phyloP scores from a whole-genome alignment of 768 basidiomycete species.

The Suillus hirtellus region DNA sequence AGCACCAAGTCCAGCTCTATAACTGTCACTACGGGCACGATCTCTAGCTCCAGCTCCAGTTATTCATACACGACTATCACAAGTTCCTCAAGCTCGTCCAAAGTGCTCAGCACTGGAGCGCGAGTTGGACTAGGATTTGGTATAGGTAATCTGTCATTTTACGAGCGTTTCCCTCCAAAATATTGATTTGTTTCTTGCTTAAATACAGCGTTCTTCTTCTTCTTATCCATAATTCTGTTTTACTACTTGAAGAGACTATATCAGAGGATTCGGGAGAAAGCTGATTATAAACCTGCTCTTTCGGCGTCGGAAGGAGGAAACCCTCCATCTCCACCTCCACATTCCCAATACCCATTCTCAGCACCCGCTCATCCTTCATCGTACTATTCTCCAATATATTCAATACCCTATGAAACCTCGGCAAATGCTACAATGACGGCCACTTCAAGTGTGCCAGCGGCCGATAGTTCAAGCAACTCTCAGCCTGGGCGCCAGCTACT shows the following conservation, averaged over 20 bases:
- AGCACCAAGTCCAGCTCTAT: neutral
- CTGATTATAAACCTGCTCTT: neutral
- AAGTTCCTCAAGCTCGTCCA: constrained; percentile 7
- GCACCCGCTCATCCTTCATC: constrained; percentile 6
- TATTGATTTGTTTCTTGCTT: neutral
- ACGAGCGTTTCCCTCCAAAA: neutral
- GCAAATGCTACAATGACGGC: neutral
- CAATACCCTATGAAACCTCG: neutral
- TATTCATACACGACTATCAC: neutral
- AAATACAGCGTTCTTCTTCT: constrained; percentile 2
- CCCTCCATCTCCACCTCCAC: constrained; percentile 8
- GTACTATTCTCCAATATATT: neutral
- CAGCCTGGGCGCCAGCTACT: constrained; percentile 1
- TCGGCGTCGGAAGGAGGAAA: constrained; percentile 2
- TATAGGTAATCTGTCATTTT: constrained; percentile 18
- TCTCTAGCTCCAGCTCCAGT: constrained; percentile 9
- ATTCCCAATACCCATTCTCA: constrained; percentile 12
- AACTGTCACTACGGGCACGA: neutral
- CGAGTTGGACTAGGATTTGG: constrained; percentile 30
- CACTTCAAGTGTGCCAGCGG: constrained; percentile 86
- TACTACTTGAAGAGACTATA: constrained; percentile 13
- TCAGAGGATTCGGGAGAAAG: constrained; percentile 2
- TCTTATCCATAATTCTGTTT: constrained; percentile 7
- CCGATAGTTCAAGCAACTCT: constrained; percentile 45
- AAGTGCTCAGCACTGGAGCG: constrained; percentile 17